Base-by-base conservation (phyloP, 2,329 filamentous ascomycete species). In the Aotearoamyces nothofagi region DNA sequence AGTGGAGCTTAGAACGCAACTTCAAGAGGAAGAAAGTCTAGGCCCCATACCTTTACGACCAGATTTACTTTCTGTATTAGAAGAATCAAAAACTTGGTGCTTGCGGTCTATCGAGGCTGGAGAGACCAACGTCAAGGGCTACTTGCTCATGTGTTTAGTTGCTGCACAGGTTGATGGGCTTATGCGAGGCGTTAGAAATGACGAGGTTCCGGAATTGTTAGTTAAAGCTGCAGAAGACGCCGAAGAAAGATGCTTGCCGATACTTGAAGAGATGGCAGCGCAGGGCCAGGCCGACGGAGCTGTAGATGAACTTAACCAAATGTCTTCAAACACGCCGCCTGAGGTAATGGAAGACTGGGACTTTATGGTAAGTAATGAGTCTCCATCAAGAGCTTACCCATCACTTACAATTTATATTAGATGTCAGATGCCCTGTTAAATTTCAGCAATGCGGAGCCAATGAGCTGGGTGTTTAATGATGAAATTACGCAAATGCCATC, bases 331-430 rank as follows among this genome's bases (percentile, higher is more conserved):
- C 9, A n/a, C n/a, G n/a, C n/a, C n/a, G n/a, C n/a, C n/a, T n/a
- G n/a, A n/a, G n/a, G n/a, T n/a, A n/a, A n/a, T n/a, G n/a, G 51
- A 50, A n/a, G 52, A 54, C 16, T 62, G 57, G 57, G 50, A 54
- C n/a, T 54, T 54, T 29, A 45, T 52, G 35, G 55, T 60, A 43
- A 51, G 52, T 42, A n/a, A 27, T n/a, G 7, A 20, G 8, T 17
- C 12, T 12, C 5, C 9, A 31, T 37, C 30, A 25, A n/a, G n/a
- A n/a, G n/a, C 5, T 22, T 11, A 15, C 7, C 9, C n/a, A 20
- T 34, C 14, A 14, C 33, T 38, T 5, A 37, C 24, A 16, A 19
- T 9, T 23, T 9, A 10, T 27, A 17, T 19, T 17, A 53, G 50
- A 48, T 46, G 37, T 38, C 48, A 7, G 46, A 49, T 35, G 29